Evolutionary conservation across 2,329 filamentous ascomycete species (phyloP).

Genomic region (Aureobasidium lini): DNA sequence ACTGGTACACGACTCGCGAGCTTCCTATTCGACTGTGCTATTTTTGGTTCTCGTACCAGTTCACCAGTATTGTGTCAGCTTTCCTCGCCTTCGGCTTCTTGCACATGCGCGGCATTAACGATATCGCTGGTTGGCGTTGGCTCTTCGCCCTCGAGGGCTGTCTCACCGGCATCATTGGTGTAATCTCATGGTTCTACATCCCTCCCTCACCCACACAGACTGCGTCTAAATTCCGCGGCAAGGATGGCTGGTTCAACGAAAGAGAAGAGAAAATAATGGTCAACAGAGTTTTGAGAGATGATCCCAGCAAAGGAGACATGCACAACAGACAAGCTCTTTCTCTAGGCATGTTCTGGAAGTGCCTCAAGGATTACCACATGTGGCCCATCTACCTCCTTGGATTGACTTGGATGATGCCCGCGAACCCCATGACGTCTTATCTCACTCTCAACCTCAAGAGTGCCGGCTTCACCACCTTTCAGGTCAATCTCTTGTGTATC

Average conservation of each 20-base stretch:
- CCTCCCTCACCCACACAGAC: conserved; percentile 58
- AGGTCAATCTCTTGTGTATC: conserved; percentile 36
- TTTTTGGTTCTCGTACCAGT: conserved; percentile 63
- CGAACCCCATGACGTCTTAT: conserved; percentile 31
- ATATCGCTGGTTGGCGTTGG: conserved; percentile 51
- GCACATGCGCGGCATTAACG: conserved; percentile 37
- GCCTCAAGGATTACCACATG: conserved; percentile 49
- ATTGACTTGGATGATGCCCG: conserved; percentile 34
- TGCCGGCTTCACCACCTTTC: conserved; percentile 35
- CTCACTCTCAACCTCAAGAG: conserved; percentile 32
- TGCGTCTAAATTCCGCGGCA: conserved; percentile 51
- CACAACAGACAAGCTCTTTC: conserved; percentile 51
- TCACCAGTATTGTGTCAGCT: conserved; percentile 48
- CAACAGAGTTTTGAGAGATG: conserved; percentile 52
- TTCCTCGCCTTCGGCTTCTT: conserved; percentile 51
- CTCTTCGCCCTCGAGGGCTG: conserved; percentile 42
- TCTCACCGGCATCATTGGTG: conserved; percentile 48
- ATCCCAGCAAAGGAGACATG: conserved; percentile 51
- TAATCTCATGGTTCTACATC: conserved; percentile 52
- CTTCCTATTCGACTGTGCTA: conserved; percentile 58
- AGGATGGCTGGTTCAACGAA: conserved; percentile 60
- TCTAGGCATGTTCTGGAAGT: conserved; percentile 41
- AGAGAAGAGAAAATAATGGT: conserved; percentile 63
- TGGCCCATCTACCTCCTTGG: conserved; percentile 49
- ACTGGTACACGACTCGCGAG: conserved; percentile 68